Evolutionary conservation across 352 stramenopile genomes (phyloP).

Genomic region (Globisporangium spinosum): DNA sequence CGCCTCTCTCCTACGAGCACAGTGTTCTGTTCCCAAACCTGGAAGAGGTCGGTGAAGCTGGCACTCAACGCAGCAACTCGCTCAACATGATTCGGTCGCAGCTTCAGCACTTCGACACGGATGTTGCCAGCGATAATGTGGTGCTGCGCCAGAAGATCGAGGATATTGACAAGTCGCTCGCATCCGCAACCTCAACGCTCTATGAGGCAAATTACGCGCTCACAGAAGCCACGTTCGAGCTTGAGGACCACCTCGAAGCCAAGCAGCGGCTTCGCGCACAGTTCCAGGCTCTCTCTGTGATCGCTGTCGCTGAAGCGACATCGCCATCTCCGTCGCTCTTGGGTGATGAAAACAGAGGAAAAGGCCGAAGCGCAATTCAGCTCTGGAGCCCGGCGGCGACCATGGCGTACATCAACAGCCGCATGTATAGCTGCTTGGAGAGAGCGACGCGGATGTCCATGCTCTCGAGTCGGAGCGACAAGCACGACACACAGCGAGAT

Average conservation of each 20-base stretch:
- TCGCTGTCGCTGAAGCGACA: conserved; percentile 50
- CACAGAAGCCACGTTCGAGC: conserved; percentile 54
- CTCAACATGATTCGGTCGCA: conserved; percentile 60
- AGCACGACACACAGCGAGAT: conserved; percentile 19
- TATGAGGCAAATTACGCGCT: conserved; percentile 55
- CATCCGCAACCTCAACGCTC: conserved; percentile 44
- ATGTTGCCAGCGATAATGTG: conserved; percentile 66
- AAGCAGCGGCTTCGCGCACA: conserved; percentile 36
- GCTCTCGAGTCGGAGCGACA: conserved; percentile 20
- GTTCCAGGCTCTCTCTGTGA: conserved; percentile 39
- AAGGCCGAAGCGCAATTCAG: conserved; percentile 7
- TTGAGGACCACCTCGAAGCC: conserved; percentile 56
- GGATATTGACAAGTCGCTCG: conserved; percentile 51
- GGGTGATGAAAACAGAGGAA: not conserved
- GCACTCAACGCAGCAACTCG: conserved; percentile 27
- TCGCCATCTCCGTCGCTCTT: conserved; percentile 29
- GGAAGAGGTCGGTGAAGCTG: conserved; percentile 26
- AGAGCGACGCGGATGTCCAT: conserved; percentile 28
- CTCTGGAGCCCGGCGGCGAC: conserved; percentile 32
- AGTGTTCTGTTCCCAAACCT: conserved; percentile 72
- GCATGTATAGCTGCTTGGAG: conserved; percentile 61
- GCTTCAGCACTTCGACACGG: conserved; percentile 53
- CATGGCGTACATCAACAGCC: conserved; percentile 60
- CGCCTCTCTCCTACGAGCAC: conserved; percentile 57
- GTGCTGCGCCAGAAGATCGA: conserved; percentile 80